A percentile compares a stretch with the other conserved stretches of the same genome.
These are phyloP conservation scores for Haberlea rhodopensis DNA, from an alignment of 257 asterid species.

Conservation along the genomic window DNA sequence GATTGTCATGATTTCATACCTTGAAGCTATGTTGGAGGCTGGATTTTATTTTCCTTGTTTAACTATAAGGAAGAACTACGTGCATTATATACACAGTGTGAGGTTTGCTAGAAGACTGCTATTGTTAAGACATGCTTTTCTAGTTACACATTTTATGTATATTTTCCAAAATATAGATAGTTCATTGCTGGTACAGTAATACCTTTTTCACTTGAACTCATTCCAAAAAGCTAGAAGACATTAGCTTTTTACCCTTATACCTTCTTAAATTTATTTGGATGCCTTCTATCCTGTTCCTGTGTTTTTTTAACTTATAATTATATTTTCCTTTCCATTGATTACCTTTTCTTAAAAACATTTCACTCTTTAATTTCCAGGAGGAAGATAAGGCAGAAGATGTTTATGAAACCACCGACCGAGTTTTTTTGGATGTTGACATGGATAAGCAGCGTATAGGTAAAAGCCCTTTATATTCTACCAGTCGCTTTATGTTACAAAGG, in stretches of 20 bases:
- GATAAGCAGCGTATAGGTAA: slow-evolving; percentile 83
- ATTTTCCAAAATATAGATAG: too few species aligned
- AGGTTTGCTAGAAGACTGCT: not conserved
- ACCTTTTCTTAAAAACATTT: not conserved
- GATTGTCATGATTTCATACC: too few species aligned
- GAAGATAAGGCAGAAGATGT: slow-evolving; percentile 56
- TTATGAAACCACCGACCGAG: slow-evolving; percentile 75
- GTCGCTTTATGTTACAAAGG: not conserved
- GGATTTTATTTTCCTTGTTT: too few species aligned
- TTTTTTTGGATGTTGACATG: slow-evolving; percentile 92
- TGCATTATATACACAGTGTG: not conserved
- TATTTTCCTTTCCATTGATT: not conserved
- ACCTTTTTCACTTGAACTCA: not conserved
- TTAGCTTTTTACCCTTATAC: not conserved
- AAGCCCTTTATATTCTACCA: slow-evolving; percentile 3
- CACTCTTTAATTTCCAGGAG: slow-evolving; percentile 39
- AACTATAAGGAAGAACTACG: too few species aligned
- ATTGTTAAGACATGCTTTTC: not conserved
- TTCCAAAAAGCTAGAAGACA: not conserved
- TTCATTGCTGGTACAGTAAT: not conserved
- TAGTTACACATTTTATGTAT: not conserved
- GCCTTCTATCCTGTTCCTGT: slow-evolving; percentile 2
- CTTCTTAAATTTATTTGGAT: slow-evolving; percentile 3
- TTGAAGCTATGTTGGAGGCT: too few species aligned
- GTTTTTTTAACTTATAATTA: not conserved